These are phyloP conservation scores for Hibiscus mutabilis DNA, from an alignment of 345 rosid species.

Conservation along the genomic window DNA sequence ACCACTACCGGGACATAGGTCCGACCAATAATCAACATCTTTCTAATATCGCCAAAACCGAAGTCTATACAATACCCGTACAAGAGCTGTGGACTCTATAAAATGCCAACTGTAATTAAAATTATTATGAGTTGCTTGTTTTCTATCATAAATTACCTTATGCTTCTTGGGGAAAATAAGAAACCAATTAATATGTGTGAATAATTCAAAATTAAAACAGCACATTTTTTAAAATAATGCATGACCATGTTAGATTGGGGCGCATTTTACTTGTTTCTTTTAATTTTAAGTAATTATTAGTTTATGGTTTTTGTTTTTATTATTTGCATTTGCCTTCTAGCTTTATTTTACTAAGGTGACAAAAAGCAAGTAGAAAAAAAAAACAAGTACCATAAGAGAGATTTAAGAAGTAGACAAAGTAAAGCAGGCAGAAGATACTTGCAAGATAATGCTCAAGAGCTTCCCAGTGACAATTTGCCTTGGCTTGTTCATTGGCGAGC, in stretches of 20 bases:
- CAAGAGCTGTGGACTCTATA: too few relatives aligned
- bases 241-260: not conserved
- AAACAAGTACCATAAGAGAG: not conserved
- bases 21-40: too few relatives aligned
- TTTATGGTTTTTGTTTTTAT: not conserved
- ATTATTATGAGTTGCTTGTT: not conserved
- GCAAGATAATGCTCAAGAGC: constrained; percentile 87
- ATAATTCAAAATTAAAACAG: not conserved
- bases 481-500: constrained; percentile 32
- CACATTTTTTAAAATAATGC: not conserved
- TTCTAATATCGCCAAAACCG: too few relatives aligned
- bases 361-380: not conserved
- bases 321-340: not conserved
- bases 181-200: not conserved
- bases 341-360: not conserved
- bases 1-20: too few relatives aligned
- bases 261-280: not conserved
- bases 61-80: too few relatives aligned
- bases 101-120: too few relatives aligned
- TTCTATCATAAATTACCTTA: not conserved
- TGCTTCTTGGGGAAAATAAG: not conserved
- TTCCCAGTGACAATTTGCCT: constrained; percentile 66
- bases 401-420: too few relatives aligned
- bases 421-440: constrained; percentile 28
- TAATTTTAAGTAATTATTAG: too few relatives aligned